phyloP scores from a whole-genome alignment of 352 stramenopile genomes.

The Phytopythium chamaehyphon region DNA sequence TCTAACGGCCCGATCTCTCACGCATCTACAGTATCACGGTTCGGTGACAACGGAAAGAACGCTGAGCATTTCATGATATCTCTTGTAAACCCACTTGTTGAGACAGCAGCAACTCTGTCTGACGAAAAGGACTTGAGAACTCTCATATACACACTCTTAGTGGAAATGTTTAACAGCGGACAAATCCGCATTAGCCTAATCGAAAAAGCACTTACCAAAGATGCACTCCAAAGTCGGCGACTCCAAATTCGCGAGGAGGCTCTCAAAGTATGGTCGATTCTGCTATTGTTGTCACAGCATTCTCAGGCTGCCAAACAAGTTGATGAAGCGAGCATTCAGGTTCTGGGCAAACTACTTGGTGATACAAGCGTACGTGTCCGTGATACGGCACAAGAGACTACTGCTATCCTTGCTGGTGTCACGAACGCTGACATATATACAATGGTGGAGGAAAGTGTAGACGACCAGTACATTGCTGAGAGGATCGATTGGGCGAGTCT shows the following conservation, averaged over 20 bases:
- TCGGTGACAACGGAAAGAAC: neutral
- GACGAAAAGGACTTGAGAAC: conserved; percentile 50
- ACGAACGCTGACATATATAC: conserved; percentile 36
- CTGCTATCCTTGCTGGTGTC: conserved; percentile 25
- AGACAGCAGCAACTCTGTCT: conserved; percentile 48
- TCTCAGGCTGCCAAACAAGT: conserved; percentile 4
- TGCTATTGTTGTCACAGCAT: conserved; percentile 28
- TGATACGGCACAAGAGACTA: conserved; percentile 38
- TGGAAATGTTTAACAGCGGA: conserved; percentile 27
- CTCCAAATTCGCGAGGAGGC: conserved; percentile 62
- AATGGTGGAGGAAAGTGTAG: conserved; percentile 36
- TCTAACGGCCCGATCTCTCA: neutral
- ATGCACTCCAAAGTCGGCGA: conserved; percentile 39
- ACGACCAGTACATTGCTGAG: conserved; percentile 51
- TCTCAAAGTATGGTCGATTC: conserved; percentile 49
- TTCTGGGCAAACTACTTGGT: conserved; percentile 38
- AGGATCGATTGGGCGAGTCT: conserved; percentile 50
- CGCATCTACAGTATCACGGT: conserved; percentile 9
- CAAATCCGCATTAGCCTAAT: conserved; percentile 15
- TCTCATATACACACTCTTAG: conserved; percentile 26
- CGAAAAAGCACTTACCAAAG: conserved; percentile 23
- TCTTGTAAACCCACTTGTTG: conserved; percentile 43
- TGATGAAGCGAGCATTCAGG: conserved; percentile 21
- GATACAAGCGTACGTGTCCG: conserved; percentile 44
- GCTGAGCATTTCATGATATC: conserved; percentile 28